Percentiles rank a stretch among this genome's conserved stretches.
Conservation (phyloP, 2,329 filamentous ascomycete species). For the Arthrobotrys sinensis region DNA sequence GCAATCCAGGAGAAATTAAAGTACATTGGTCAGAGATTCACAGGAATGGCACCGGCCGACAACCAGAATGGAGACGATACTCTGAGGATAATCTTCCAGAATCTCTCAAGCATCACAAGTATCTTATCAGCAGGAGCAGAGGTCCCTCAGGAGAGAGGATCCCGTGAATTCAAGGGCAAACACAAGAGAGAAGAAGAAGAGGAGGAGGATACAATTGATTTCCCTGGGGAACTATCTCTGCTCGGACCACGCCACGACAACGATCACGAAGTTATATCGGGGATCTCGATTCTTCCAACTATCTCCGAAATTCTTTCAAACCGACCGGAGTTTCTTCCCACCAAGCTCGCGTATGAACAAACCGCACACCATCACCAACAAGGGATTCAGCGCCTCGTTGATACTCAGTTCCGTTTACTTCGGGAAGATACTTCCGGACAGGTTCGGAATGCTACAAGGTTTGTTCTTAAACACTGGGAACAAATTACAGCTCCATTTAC, state of each 20-base stretch:
- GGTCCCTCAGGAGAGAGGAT: constrained; percentile 6
- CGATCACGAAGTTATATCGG: constrained; percentile 64
- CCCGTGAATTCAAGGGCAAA: background rate
- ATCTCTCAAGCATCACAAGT: constrained; percentile 32
- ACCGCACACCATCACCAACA: constrained; percentile 64
- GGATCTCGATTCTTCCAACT: constrained; percentile 66
- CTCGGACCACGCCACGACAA: constrained; percentile 65
- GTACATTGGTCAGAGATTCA: constrained; percentile 22
- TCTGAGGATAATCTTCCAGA: background rate
- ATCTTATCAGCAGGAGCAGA: constrained; percentile 43
- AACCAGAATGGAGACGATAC: background rate
- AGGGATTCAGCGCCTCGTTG: constrained; percentile 65
- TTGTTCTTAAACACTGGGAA: constrained; percentile 33
- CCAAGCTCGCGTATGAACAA: constrained; percentile 50
- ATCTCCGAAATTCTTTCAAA: constrained; percentile 64
- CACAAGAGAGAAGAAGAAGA: background rate
- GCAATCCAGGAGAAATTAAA: constrained; percentile 32
- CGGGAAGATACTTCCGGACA: constrained; percentile 65
- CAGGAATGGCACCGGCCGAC: background rate
- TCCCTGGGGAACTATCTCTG: constrained; percentile 64
- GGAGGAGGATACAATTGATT: constrained; percentile 61
- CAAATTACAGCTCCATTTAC: constrained; percentile 19
- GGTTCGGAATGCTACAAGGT: constrained; percentile 63
- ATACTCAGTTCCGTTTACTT: constrained; percentile 65
- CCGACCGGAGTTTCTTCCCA: constrained; percentile 61